Evolutionary conservation across 2,329 filamentous ascomycete genomes (phyloP).

Genomic region (Chalara sp.): DNA sequence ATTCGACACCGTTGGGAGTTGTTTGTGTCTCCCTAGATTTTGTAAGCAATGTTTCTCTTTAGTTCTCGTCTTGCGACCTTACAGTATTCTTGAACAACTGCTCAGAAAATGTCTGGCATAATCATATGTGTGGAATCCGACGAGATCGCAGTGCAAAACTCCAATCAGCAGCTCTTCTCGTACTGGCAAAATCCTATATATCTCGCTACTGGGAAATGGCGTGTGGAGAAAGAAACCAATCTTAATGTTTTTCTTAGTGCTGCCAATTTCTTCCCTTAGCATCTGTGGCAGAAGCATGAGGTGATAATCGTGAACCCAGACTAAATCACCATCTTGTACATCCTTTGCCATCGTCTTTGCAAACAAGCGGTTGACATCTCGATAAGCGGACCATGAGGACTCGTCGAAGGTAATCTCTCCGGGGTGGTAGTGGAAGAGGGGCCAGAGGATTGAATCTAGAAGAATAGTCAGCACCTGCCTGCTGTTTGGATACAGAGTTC

Average conservation of each 20-base stretch:
- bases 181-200: constrained; percentile 91
- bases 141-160: constrained; percentile 86
- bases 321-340: constrained; percentile 85
- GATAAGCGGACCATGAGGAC: constrained; percentile 86
- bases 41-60: constrained; percentile 1
- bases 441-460: constrained; percentile 93
- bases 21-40: constrained; percentile 55
- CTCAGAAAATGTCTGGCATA: constrained; percentile 97
- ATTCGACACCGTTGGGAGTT: constrained; percentile 89
- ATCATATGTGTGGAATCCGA: constrained; percentile 98
- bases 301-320: constrained; percentile 99
- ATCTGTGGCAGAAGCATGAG: constrained; percentile 94
- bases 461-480: constrained; percentile 7
- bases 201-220: constrained; percentile 93
- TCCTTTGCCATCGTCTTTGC: constrained; percentile 81
- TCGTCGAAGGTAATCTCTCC: constrained; percentile 98
- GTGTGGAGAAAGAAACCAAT: constrained; percentile 98
- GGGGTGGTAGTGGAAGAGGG: constrained; percentile 96
- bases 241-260: constrained; percentile 82
- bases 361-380: constrained; percentile 87
- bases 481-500: constrained; percentile 24
- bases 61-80: constrained; percentile 26
- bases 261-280: constrained; percentile 82
- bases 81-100: constrained; percentile 90
- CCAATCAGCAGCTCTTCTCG: constrained; percentile 82